Evolutionary conservation across 805 yeast species (phyloP), one percentile per base, ranked within the genome.

Genomic region (Candida multigemmis): DNA sequence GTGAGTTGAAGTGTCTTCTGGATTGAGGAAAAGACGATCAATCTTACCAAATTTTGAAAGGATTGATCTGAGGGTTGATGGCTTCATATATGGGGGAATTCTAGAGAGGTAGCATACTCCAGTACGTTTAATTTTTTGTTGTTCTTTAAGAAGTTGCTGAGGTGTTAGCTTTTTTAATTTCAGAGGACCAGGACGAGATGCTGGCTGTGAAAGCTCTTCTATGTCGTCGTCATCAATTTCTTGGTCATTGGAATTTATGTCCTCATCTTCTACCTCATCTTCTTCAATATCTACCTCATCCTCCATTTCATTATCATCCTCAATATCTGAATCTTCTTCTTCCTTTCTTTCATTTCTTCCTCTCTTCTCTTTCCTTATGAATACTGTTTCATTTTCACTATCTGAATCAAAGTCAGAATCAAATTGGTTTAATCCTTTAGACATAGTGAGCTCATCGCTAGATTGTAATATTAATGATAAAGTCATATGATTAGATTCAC

Each of bases 61-160:
- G 8, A 91, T 70, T 27, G 86, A 91, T 42, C 94, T 68, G 55
- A 91, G 62, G 48, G 86, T 91, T 2, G 79, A 73, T 1, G 98
- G 97, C 48, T 87, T 87, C 98, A 91, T 91, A 48, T 81, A 91
- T 14, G 98, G 98, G 0, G 98, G 98, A 7, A 91, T 71, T 26
- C 78, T 71, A 0, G 96, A 86, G 3, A 91, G 53, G 41, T 91
- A 91, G n/a, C 94, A 78, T 2, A 91, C 96, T 4, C 98, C 98
- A 0, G 95, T 77, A 41, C 71, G 76, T 34, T 67, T 72, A 19
- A 71, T 65, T 39, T 68, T 69, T 38, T 67, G 67, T 34, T 70
- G 65, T 34, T 69, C 71, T 45, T 73, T 56, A 5, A 48, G 68
- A n/a, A 75, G 49, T 35, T 72, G 71, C 24, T 67, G 67, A 6